Evolutionary conservation across 2,329 filamentous ascomycete species (phyloP), one percentile per base, ranked within the genome.

Genomic region (Chaetomium olivaceum): DNA sequence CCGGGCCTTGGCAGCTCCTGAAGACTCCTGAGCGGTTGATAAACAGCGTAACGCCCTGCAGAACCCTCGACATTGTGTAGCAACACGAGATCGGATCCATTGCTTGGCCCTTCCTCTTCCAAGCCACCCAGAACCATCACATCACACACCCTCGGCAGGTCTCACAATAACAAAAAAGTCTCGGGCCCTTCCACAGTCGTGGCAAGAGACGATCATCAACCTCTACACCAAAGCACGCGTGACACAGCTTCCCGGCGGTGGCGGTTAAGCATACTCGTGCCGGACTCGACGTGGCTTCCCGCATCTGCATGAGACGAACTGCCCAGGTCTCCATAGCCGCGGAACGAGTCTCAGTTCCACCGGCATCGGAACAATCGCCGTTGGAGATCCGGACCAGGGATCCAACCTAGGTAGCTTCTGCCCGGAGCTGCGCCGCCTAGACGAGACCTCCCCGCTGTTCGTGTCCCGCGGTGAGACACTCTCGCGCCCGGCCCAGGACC

Each of bases 221-320:
- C 27, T 50, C 36, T 58, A 52, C 31, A 31, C 36, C 27, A 63
- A 55, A 55, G 39, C 62, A 60, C 67, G 51, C 62, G 67, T 69
- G 56, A 63, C 59, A 60, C 56, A 58, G 61, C 60, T 48, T 67
- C 50, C 65, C 62, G 51, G 63, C 65, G 59, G 58, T 52, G 27
- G 52, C 62, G 56, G 51, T 54, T 48, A 52, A 57, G 50, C 58
- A 39, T 54, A 36, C 58, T 62, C 21, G 56, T 23, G 56, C 61
- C 31, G 56, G 58, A 56, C 59, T 67, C 39, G 61, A 64, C 54
- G 68, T 67, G 63, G 66, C 62, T 66, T 64, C 33, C 65, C 68
- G 69, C 67, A 71, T 63, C 67, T 67, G 67, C 64, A 60, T 61
- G 63, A 68, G 55, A 68, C 66, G 61, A 33, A 33, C 63, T 57